Evolutionary conservation across 257 asterid species (phyloP), one percentile per base, ranked within the genome.

Genomic region (Przewalskia tangutica): DNA sequence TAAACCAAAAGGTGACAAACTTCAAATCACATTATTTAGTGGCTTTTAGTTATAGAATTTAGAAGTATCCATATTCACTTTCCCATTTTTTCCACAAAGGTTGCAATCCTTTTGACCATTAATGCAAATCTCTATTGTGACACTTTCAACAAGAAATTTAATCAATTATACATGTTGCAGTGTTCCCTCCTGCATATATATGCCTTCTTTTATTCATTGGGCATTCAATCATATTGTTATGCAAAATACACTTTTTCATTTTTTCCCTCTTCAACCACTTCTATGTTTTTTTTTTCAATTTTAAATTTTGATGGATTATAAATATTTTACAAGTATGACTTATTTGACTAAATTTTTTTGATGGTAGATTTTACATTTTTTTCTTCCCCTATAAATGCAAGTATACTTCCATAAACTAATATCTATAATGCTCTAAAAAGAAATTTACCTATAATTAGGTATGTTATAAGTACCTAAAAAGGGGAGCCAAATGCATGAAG

Each of bases 61-160:
- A 38, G 51, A 85, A 3, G 51, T 65, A 34, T n/a, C 67, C 64
- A 51, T 16, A 23, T 38, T 53, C 23, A 17, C 77, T 60, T 83
- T 65, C 55, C 55, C 64, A 58, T 54, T 82, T 79, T 85, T 75
- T 76, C 84, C 80, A 63, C 86, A 50, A 64, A 80, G 67, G 46
- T 42, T 17, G 59, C 83, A 62, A 59, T 38, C 77, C 71, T 83
- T 51, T 85, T 85, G 88, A 85, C 88, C 84, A 82, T 71, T 82
- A 62, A n/a, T 34, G 54, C 32, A 27, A 27, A 27, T 27, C 32
- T 27, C 32, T 27, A 27, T 27, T 27, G 32, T 27, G 53, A 60
- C 66, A n/a, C 73, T 84, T 81, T 13, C 77, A 10, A 55, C 78
- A 17, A 42, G 13, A 65, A 75, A 59, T 1, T 16, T 64, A 12